phyloP scores from a whole-genome alignment of 2,329 filamentous ascomycete species.

The Microdochium bolleyi region DNA sequence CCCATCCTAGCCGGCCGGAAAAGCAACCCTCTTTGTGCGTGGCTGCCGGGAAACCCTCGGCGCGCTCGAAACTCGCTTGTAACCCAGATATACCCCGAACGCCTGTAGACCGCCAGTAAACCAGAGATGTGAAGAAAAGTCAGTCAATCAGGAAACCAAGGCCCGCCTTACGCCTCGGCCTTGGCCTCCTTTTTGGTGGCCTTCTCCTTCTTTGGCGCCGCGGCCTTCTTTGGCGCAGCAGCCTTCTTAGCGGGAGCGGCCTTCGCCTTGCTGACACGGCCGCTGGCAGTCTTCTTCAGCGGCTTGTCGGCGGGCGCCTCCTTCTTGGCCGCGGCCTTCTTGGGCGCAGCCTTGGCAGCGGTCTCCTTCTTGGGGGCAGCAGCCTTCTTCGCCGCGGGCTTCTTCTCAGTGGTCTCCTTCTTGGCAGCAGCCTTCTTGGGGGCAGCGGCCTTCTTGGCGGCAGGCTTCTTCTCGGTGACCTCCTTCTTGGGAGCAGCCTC shows the following conservation, averaged over 20 bases:
- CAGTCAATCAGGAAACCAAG: not conserved
- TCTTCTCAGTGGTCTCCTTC: constrained; percentile 50
- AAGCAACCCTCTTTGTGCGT: not conserved
- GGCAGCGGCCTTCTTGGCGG: constrained; percentile 16
- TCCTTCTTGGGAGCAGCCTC: constrained; percentile 63
- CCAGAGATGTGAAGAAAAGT: not conserved
- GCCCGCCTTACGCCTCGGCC: constrained; percentile 14
- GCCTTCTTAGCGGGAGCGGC: constrained; percentile 28
- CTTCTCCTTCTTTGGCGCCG: constrained; percentile 32
- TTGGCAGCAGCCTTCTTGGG: constrained; percentile 22
- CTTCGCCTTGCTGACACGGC: constrained; percentile 14
- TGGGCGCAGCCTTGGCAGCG: constrained; percentile 37
- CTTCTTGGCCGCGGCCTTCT: constrained; percentile 35
- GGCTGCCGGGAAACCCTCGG: not conserved
- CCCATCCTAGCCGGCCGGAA: not conserved
- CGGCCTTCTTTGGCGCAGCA: constrained; percentile 34
- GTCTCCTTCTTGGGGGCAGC: constrained; percentile 41
- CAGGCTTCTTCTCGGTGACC: constrained; percentile 53
- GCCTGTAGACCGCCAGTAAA: not conserved
- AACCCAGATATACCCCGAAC: not conserved
- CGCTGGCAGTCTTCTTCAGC: constrained; percentile 32
- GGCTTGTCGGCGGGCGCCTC: constrained; percentile 12
- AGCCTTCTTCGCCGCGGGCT: constrained; percentile 63
- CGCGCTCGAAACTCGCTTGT: not conserved
- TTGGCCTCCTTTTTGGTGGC: constrained; percentile 30